A percentile compares a stretch with the other conserved stretches of the same genome.
These are phyloP conservation scores for Neurospora hispaniola DNA, from an alignment of 495 filamentous ascomycete species.

Conservation along the genomic window DNA sequence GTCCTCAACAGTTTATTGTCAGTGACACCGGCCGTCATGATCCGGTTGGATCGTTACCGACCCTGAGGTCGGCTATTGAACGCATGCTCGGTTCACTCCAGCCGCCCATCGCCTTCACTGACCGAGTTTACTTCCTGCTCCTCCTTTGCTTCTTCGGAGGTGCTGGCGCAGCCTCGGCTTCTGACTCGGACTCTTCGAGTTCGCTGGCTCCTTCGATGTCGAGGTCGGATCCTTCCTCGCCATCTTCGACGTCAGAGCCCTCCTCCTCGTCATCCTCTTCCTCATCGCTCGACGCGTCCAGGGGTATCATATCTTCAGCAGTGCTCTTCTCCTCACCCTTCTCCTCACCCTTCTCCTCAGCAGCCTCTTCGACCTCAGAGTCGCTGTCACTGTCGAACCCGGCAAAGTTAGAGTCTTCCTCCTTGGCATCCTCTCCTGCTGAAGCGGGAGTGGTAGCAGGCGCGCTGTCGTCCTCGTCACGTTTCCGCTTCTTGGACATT, in stretches of 20 bases:
- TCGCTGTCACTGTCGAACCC: conserved; percentile 43
- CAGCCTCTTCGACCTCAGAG: conserved; percentile 28
- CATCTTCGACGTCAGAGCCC: conserved; percentile 21
- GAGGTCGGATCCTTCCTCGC: conserved; percentile 12
- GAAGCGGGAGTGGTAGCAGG: conserved; percentile 17
- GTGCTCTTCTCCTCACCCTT: conserved; percentile 19
- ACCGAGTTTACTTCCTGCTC: conserved; percentile 11
- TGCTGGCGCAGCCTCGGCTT: conserved; percentile 14
- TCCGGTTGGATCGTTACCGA: neutral
- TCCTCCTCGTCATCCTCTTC: conserved; percentile 31
- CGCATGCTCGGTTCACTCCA: neutral
- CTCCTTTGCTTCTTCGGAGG: conserved; percentile 12
- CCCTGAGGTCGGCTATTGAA: neutral
- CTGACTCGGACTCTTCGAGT: conserved; percentile 10
- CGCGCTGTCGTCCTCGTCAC: conserved; percentile 36
- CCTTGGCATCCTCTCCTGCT: conserved; percentile 15
- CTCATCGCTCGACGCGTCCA: conserved; percentile 40
- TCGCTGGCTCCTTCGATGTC: conserved; percentile 18
- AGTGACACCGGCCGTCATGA: neutral
- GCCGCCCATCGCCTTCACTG: neutral
- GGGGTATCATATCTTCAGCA: conserved; percentile 42
- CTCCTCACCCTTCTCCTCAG: conserved; percentile 21
- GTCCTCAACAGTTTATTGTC: neutral
- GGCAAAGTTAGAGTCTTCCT: conserved; percentile 28
- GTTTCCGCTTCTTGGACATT: conserved; percentile 49